phyloP scores from a whole-genome alignment of 257 asterid genomes.

The Lithospermum erythrorhizon region DNA sequence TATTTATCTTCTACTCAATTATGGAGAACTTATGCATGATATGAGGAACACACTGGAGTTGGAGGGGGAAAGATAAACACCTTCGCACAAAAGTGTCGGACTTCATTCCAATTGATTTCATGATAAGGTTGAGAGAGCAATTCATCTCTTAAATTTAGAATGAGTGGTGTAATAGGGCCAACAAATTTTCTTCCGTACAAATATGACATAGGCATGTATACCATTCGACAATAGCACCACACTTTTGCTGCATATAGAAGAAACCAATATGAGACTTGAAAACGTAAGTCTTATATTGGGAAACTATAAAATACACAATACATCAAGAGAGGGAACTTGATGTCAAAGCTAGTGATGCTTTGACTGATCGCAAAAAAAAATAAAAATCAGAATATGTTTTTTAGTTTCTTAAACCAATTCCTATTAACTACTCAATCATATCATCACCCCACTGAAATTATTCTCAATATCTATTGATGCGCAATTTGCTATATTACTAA shows the following conservation, averaged over 20 bases:
- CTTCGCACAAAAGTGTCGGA: not conserved
- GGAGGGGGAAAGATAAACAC: not conserved
- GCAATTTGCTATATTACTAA: too few species aligned
- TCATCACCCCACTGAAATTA: too few species aligned
- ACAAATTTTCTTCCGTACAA: constrained; percentile 1
- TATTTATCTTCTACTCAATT: not conserved
- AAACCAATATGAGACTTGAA: not conserved
- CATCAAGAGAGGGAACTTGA: not conserved
- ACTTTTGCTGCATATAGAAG: not conserved
- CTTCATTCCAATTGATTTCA: constrained; percentile 1
- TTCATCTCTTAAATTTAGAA: not conserved
- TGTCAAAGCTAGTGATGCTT: not conserved
- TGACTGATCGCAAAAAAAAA: too few species aligned
- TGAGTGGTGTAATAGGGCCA: not conserved
- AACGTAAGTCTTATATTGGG: not conserved
- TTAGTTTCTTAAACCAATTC: too few species aligned
- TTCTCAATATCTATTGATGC: too few species aligned
- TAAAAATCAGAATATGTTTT: too few species aligned
- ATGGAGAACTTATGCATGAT: not conserved
- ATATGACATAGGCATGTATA: constrained; percentile 2
- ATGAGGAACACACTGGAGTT: not conserved
- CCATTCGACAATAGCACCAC: constrained; percentile 1
- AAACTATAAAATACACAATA: not conserved
- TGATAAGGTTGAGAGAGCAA: constrained; percentile 3
- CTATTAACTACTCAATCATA: too few species aligned